These are phyloP conservation scores for Heimioporus sp. DNA, from an alignment of 768 basidiomycete species.

Conservation along the genomic window DNA sequence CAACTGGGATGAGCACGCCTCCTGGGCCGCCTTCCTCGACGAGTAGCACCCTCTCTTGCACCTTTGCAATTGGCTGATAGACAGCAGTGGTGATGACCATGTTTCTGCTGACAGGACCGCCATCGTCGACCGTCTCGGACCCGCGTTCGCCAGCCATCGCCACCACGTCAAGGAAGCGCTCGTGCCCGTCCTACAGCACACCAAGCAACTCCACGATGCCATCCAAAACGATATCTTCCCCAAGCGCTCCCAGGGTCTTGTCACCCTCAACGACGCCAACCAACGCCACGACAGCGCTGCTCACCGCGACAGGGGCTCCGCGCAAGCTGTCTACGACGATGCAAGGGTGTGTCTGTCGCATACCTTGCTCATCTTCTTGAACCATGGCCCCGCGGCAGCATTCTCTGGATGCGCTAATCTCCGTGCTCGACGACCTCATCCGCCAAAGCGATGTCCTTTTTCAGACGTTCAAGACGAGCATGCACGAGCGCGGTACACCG, in stretches of 20 bases:
- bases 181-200: conserved; percentile 34
- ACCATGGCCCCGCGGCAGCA: conserved; percentile 33
- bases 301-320: conserved; percentile 42
- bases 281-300: conserved; percentile 48
- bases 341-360: conserved; percentile 41
- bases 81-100: conserved; percentile 35
- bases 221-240: conserved; percentile 35
- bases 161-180: conserved; percentile 28
- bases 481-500: conserved; percentile 48
- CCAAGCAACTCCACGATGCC: conserved; percentile 35
- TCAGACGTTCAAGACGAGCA: conserved; percentile 40
- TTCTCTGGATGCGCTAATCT: conserved; percentile 40
- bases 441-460: conserved; percentile 50
- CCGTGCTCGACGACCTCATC: conserved; percentile 49
- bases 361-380: conserved; percentile 1
- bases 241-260: conserved; percentile 38
- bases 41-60: conserved; percentile 12
- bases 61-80: neutral
- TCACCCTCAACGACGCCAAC: conserved; percentile 54
- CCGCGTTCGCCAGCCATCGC: conserved; percentile 34
- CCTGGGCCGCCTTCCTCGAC: conserved; percentile 28
- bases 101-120: conserved; percentile 42
- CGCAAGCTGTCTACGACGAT: conserved; percentile 37
- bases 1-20: conserved; percentile 28
- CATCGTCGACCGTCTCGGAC: conserved; percentile 47